Base-by-base conservation (phyloP, 768 basidiomycete genomes). In the Dioszegia hungarica region DNA sequence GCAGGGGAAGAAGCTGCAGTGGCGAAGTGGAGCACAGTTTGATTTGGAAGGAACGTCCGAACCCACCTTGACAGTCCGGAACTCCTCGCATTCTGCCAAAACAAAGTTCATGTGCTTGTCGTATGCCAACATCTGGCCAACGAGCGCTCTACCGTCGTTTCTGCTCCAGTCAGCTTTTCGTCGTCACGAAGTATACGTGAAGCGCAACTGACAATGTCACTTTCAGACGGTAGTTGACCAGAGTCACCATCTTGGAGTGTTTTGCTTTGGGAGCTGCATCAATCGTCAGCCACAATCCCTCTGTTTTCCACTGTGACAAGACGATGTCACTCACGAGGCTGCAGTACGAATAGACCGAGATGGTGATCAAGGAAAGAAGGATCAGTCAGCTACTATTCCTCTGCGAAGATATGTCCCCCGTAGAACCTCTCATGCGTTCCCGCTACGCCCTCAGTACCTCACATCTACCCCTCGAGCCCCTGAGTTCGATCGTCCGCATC, bases 101-200 rank as follows among this genome's bases (percentile, higher is more conserved):
- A 99, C 95, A 67, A 99, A 82, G 79, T 99, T 99, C 95, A 98
- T 99, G 79, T 99, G 95, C 72, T 89, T 87, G 80, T 99, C 95
- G 76, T 97, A 99, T 50, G 95, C 95, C 76, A 99, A 87, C 90
- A 98, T 95, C 80, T 98, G 95, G 38, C 95, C 95, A 43, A 89
- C 90, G 68, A 98, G 80, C 55, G 88, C 84, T 77, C 95, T 89
- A 59, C 92, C 92, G 78, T 99, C 95, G 85, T 76, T 76, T 51
- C 76, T 77, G 57, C 14, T 6, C n/a, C 12, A 39, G 19, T 46
- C 43, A 57, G 53, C 56, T 38, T 28, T 38, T n/a, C 19, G 12
- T 28, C 24, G 9, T 39, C 9, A 19, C 6, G 8, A n/a, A 25
- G 22, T 36, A 36, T 15, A 53, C 8, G 27, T 14, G 10, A 2